These are phyloP conservation scores for Moesziomyces sp. DNA, from an alignment of 1,284 basidiomycete species.

Conservation along the genomic window DNA sequence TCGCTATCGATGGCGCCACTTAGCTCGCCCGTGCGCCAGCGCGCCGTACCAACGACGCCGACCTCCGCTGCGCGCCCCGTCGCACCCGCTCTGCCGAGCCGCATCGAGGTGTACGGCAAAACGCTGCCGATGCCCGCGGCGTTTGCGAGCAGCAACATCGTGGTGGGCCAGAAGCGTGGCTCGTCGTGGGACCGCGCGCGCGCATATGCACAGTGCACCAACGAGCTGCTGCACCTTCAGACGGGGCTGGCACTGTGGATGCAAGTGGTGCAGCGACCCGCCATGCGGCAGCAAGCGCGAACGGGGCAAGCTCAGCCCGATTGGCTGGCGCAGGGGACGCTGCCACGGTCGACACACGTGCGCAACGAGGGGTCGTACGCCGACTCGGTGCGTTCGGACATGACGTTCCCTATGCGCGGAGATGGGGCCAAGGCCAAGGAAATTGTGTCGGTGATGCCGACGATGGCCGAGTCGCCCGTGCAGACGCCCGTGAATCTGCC, in stretches of 20 bases:
- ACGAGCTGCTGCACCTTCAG: conserved; percentile 49
- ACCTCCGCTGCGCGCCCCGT: conserved; percentile 5
- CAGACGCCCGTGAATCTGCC: conserved; percentile 41
- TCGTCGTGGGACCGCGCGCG: conserved; percentile 59
- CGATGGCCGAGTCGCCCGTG: conserved; percentile 45
- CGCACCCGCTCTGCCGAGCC: conserved; percentile 3
- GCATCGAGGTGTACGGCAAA: conserved; percentile 54
- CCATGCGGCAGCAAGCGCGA: conserved; percentile 41
- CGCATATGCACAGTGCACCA: conserved; percentile 54
- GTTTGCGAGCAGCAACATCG: conserved; percentile 48
- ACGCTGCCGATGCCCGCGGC: conserved; percentile 51
- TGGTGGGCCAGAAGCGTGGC: conserved; percentile 37
- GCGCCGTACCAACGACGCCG: conserved; percentile 3
- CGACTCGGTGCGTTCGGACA: conserved; percentile 57
- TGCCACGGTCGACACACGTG: conserved; percentile 27
- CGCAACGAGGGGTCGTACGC: conserved; percentile 52
- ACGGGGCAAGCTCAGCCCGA: conserved; percentile 6
- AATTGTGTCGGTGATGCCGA: conserved; percentile 41
- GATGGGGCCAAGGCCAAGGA: conserved; percentile 62
- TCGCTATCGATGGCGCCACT: conserved; percentile 18
- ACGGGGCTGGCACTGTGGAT: conserved; percentile 58
- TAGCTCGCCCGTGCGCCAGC: conserved; percentile 21
- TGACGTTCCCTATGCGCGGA: conserved; percentile 62
- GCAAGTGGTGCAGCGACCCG: conserved; percentile 44
- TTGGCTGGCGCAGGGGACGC: conserved; percentile 15